Evolutionary conservation across 371 early-diverging fungal genomes (phyloP).

Genomic region (Thermomucor indicae-seudaticae): DNA sequence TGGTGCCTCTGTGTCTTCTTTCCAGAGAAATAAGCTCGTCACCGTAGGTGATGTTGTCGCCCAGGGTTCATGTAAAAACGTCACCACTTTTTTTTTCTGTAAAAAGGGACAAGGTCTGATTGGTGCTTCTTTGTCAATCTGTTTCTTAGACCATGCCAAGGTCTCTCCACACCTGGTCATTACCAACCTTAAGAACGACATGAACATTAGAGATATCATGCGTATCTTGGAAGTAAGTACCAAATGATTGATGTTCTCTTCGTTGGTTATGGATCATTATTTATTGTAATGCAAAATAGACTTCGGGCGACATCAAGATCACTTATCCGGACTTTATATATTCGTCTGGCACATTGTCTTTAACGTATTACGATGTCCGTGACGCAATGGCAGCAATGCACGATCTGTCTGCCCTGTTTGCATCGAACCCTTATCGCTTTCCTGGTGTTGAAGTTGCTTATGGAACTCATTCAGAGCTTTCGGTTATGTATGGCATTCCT

Average conservation of each 20-base stretch:
- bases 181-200: neutral
- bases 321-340: slow-evolving; percentile 4
- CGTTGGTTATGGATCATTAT: neutral
- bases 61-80: no score
- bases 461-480: neutral
- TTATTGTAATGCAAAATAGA: neutral
- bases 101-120: no score
- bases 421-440: neutral
- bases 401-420: neutral
- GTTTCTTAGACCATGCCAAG: no score
- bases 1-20: no score
- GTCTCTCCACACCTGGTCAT: neutral
- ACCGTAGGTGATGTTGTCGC: no score
- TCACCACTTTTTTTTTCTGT: no score
- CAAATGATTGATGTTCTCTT: neutral
- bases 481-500: neutral
- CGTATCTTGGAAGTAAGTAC: neutral
- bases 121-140: no score
- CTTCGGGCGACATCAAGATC: slow-evolving; percentile 3
- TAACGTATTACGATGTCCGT: slow-evolving; percentile 5
- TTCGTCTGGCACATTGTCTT: neutral
- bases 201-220: neutral
- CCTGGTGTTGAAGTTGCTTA: neutral
- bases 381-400: neutral
- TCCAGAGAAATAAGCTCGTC: no score